Percentiles rank a stretch among this genome's conserved stretches.
These are phyloP conservation scores for Dipteronia sinensis DNA, from an alignment of 345 rosid genomes.

Conservation along the genomic window DNA sequence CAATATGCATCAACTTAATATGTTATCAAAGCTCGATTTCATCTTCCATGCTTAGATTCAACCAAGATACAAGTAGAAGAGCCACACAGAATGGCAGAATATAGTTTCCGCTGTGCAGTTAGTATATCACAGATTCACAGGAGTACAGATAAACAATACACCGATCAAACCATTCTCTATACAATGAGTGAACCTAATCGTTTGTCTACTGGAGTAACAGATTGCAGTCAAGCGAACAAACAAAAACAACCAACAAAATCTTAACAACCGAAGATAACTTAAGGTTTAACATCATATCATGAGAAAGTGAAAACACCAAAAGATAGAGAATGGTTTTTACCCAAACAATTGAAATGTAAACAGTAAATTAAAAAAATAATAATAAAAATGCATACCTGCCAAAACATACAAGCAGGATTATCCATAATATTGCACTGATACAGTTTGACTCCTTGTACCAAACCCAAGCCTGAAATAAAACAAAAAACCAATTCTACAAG, in stretches of 20 bases:
- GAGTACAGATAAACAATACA: not conserved
- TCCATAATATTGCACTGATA: slow-evolving; percentile 51
- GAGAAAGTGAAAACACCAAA: too few species aligned
- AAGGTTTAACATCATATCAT: not conserved
- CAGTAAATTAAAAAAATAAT: not conserved
- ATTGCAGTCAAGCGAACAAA: not conserved
- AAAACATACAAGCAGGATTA: slow-evolving; percentile 57
- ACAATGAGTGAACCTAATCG: too few species aligned
- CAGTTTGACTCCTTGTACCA: slow-evolving; percentile 63
- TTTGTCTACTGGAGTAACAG: not conserved
- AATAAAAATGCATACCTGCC: slow-evolving; percentile 55
- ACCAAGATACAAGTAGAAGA: too few species aligned
- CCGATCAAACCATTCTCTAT: too few species aligned
- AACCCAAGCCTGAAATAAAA: slow-evolving; percentile 61
- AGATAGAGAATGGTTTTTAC: too few species aligned
- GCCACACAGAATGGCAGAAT: too few species aligned
- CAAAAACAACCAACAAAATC: too few species aligned
- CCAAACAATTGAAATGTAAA: not conserved
- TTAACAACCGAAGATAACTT: not conserved
- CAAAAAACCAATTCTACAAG: not conserved
- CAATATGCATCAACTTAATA: not conserved
- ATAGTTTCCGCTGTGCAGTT: not conserved
- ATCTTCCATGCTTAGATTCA: too few species aligned
- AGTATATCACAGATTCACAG: not conserved
- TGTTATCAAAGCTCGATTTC: not conserved